Evolutionary conservation across 225 moss, liverwort and hornwort genomes (phyloP).

Genomic region (Ulota crispa): DNA sequence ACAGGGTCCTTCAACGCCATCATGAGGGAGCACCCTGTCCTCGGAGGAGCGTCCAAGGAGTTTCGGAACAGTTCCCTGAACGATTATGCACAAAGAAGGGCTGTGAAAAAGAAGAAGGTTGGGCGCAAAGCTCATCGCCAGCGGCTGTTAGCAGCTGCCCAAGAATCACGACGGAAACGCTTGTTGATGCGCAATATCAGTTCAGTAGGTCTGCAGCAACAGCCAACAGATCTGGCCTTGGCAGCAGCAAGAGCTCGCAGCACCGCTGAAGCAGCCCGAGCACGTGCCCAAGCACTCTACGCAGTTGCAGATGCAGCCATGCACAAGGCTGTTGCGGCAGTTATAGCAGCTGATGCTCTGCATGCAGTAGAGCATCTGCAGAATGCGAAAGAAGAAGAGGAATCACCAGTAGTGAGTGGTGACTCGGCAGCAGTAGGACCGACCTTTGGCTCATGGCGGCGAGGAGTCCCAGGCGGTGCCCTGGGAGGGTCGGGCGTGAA

Average conservation of each 20-base stretch:
- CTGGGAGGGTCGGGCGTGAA: conserved; percentile 23
- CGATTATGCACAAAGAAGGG: conserved; percentile 38
- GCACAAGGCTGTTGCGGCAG: conserved; percentile 95
- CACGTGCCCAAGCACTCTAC: conserved; percentile 86
- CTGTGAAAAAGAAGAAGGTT: conserved; percentile 59
- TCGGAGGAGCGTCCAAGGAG: conserved; percentile 29
- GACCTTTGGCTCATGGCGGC: conserved; percentile 94
- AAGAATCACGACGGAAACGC: conserved; percentile 82
- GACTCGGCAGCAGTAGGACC: conserved; percentile 37
- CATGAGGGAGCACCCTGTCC: conserved; percentile 38
- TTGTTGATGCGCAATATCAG: conserved; percentile 46
- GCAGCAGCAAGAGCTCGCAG: conserved; percentile 66
- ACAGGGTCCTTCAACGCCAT: conserved; percentile 72
- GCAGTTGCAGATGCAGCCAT: conserved; percentile 96
- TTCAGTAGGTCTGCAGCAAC: conserved; percentile 38
- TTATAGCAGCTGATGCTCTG: conserved; percentile 80
- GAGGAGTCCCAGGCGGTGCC: conserved; percentile 49
- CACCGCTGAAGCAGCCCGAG: conserved; percentile 60
- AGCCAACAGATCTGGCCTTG: conserved; percentile 42
- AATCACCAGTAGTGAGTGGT: conserved; percentile 15
- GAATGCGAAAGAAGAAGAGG: conserved; percentile 35
- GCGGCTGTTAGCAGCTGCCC: conserved; percentile 77
- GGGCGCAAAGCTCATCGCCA: conserved; percentile 88
- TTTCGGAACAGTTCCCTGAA: conserved; percentile 30
- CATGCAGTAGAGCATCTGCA: conserved; percentile 47